Evolutionary conservation across 75 land plant species (phyloP), one percentile per base, ranked within the genome.

Genomic region (Selaginella moellendorffii): DNA sequence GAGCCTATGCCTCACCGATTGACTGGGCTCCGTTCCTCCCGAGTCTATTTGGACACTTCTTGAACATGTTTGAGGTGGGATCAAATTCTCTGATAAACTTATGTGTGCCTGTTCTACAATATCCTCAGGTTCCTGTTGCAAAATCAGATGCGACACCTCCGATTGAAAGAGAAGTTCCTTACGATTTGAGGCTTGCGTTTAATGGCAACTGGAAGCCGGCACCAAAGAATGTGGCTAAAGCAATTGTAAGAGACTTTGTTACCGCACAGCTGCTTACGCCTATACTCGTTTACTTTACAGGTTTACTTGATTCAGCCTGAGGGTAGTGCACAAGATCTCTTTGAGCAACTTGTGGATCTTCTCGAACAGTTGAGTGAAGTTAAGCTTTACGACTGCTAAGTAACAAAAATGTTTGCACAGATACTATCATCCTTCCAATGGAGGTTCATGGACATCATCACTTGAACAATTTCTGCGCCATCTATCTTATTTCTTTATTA

Each of bases 351-450:
- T 68, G 79, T 79, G 36, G 71, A 82, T 77, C 87, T 93, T 24
- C 72, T 93, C 46, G 98, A 93, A 76, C 98, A 89, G 98, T 93
- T 56, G 8, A 56, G 60, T 18, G 29, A 61, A 54, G 26, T 53
- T n/a, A n/a, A n/a, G n/a, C n/a, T n/a, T n/a, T n/a, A n/a, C n/a
- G 27, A 31, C n/a, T n/a, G 30, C 27, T 69, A 17, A 28, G n/a
- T 63, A 12, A 30, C 30, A 17, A 23, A 25, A 36, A 36, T 36
- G n/a, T n/a, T n/a, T n/a, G n/a, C n/a, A n/a, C n/a, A n/a, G n/a
- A n/a, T 89, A 85, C 71, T 93, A 81, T 74, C 98, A 93, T 81
- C 98, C 98, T 21, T 93, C 98, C 24, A 93, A 93, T 79, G 98
- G 98, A 29, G 98, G 98, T 51, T 80, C 87, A 30, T 93, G 98